Evolutionary conservation across 2,329 filamentous ascomycete genomes (phyloP).

Genomic region (Paraphaeosphaeria sporulosa): DNA sequence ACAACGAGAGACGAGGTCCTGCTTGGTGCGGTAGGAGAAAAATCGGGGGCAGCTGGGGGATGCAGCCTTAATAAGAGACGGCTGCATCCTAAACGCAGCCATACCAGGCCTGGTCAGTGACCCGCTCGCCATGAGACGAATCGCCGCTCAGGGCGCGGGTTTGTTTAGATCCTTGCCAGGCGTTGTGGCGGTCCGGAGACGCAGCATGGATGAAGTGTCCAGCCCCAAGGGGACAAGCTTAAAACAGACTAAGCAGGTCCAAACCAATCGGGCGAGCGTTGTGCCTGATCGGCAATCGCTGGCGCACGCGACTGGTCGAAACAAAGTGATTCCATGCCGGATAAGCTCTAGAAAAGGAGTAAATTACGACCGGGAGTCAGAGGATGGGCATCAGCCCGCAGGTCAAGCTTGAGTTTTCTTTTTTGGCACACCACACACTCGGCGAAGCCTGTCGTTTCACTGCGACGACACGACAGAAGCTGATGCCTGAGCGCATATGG

Average conservation of each 20-base stretch:
- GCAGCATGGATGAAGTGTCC: slow-evolving; percentile 34
- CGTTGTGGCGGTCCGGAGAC: slow-evolving; percentile 43
- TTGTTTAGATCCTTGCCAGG: slow-evolving; percentile 41
- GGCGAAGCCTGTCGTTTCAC: slow-evolving; percentile 19
- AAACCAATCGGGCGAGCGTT: slow-evolving; percentile 37
- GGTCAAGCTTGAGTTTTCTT: slow-evolving; percentile 19
- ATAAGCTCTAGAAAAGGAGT: slow-evolving; percentile 38
- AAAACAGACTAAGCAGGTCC: slow-evolving; percentile 29
- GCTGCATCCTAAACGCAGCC: slow-evolving; percentile 36
- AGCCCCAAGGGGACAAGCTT: slow-evolving; percentile 29
- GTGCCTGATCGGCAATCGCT: slow-evolving; percentile 44
- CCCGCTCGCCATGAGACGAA: slow-evolving; percentile 42
- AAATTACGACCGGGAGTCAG: slow-evolving; percentile 36
- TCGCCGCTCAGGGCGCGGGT: slow-evolving; percentile 42
- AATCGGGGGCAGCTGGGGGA: slow-evolving; percentile 39
- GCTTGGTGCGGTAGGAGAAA: slow-evolving; percentile 43
- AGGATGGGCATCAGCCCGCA: slow-evolving; percentile 19
- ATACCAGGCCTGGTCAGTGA: slow-evolving; percentile 37
- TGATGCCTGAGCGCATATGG: slow-evolving; percentile 5
- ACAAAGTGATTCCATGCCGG: slow-evolving; percentile 33
- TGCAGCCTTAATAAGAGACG: slow-evolving; percentile 47
- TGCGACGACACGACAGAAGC: slow-evolving; percentile 13
- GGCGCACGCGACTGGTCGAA: slow-evolving; percentile 31
- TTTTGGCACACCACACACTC: slow-evolving; percentile 23
- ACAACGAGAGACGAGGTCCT: slow-evolving; percentile 49